phyloP scores from a whole-genome alignment of 164 flowering plant species.

The Euptelea pleiosperma region DNA sequence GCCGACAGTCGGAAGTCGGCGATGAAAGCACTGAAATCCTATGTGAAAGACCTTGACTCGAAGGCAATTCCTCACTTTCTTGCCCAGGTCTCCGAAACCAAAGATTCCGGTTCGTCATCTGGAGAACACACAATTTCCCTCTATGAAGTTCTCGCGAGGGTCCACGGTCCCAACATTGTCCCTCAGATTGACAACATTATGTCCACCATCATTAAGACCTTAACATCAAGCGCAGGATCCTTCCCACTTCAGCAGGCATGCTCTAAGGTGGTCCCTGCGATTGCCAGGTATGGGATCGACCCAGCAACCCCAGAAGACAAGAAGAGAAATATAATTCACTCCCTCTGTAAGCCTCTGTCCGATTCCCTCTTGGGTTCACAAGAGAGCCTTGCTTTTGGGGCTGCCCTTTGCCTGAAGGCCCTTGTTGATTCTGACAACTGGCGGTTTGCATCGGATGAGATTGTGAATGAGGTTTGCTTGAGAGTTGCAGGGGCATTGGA shows the following conservation, averaged over 20 bases:
- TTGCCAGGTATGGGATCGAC: constrained; percentile 73
- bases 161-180: constrained; percentile 74
- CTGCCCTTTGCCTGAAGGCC: constrained; percentile 84
- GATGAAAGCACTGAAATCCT: constrained; percentile 76
- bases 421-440: constrained; percentile 93
- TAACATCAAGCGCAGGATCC: constrained; percentile 78
- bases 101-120: constrained; percentile 47
- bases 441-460: constrained; percentile 81
- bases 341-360: constrained; percentile 75
- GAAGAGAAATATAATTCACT: constrained; percentile 57
- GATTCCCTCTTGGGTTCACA: constrained; percentile 58
- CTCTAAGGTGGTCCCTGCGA: constrained; percentile 81
- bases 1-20: constrained; percentile 89
- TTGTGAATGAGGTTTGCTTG: constrained; percentile 83
- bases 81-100: constrained; percentile 80
- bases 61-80: constrained; percentile 76
- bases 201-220: constrained; percentile 68
- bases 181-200: constrained; percentile 81
- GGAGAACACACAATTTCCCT: constrained; percentile 84
- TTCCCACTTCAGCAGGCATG: constrained; percentile 91
- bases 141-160: constrained; percentile 82
- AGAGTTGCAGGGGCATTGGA: constrained; percentile 77
- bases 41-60: constrained; percentile 80
- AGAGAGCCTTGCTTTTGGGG: constrained; percentile 72
- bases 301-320: constrained; percentile 62